Evolutionary conservation across 768 basidiomycete genomes (phyloP), one percentile per base, ranked within the genome.

Genomic region (Amanita phalloides): DNA sequence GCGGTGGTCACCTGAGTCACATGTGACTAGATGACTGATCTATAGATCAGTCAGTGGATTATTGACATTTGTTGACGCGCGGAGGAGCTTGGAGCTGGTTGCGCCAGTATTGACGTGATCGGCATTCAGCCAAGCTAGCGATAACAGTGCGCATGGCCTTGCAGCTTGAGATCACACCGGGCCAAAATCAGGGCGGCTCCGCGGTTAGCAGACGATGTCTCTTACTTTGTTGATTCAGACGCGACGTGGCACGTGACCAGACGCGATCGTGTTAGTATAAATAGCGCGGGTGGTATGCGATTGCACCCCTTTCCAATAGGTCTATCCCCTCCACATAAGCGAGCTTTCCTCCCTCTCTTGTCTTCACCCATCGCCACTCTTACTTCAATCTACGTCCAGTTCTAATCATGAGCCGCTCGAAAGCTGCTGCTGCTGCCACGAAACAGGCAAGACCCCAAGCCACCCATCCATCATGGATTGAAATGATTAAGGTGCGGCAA

Each of bases 401-500:
- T 32, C 35, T 5, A 45, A 52, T 25, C 1, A 52, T 52, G 51
- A 45, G 43, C 17, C 51, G 51, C 23, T 45, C 51, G 37, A 52
- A 52, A 32, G 43, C 32, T 13, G 33, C 42, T 2, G 57, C 75
- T 33, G 62, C 72, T 49, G 58, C 57, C 25, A 65, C 75, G 63
- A 80, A 76, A 67, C 58, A 69, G 33, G 64, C 71, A 6, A 54
- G 52, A 17, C 58, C 71, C 9, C 37, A 47, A 41, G 53, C 45
- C 45, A 64, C 75, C 38, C 81, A 83, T 59, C 82, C 82, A 10
- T 64, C 75, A 53, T 84, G 82, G 81, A 66, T 76, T 44, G 81
- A 88, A 51, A 89, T 89, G 86, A 87, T 89, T 66, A 87, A 86
- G 75, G 86, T 85, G 60, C 63, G 73, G 56, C 47, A 21, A 42